These are phyloP conservation scores for Gentiana dahurica DNA, from an alignment of 257 asterid species.

Conservation along the genomic window DNA sequence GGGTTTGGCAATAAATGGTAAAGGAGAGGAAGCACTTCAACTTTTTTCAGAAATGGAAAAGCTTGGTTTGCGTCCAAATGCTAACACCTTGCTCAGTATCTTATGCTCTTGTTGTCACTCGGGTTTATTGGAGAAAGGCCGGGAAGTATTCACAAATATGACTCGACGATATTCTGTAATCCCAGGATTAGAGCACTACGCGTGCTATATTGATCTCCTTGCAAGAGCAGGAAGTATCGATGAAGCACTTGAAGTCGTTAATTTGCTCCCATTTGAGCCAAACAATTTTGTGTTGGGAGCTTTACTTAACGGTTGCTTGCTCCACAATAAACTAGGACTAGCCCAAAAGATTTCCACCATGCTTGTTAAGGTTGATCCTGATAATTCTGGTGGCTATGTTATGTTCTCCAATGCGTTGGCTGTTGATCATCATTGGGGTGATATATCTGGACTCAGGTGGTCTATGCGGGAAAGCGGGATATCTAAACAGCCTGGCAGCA, in stretches of 20 bases:
- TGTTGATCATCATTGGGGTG: constrained; percentile 37
- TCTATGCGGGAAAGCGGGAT: constrained; percentile 60
- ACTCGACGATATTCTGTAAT: constrained; percentile 10
- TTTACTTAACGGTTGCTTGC: constrained; percentile 47
- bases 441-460: constrained; percentile 40
- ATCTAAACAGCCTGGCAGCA: constrained; percentile 48
- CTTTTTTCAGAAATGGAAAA: constrained; percentile 39
- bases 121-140: constrained; percentile 47
- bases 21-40: constrained; percentile 44
- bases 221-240: constrained; percentile 57
- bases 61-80: constrained; percentile 25
- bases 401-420: constrained; percentile 69
- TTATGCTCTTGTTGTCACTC: constrained; percentile 60
- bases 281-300: constrained; percentile 71
- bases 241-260: constrained; percentile 49
- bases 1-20: constrained; percentile 61
- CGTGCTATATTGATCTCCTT: constrained; percentile 63
- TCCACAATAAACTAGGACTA: constrained; percentile 46
- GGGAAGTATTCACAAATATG: constrained; percentile 38
- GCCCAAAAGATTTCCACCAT: constrained; percentile 35
- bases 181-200: constrained; percentile 61
- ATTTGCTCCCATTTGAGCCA: constrained; percentile 46
- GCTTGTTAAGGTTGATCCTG: constrained; percentile 58
- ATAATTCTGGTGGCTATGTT: constrained; percentile 67
- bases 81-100: constrained; percentile 40